These are phyloP conservation scores for Xerocomus brunneocitrinus DNA, from an alignment of 768 basidiomycete species.

Conservation along the genomic window DNA sequence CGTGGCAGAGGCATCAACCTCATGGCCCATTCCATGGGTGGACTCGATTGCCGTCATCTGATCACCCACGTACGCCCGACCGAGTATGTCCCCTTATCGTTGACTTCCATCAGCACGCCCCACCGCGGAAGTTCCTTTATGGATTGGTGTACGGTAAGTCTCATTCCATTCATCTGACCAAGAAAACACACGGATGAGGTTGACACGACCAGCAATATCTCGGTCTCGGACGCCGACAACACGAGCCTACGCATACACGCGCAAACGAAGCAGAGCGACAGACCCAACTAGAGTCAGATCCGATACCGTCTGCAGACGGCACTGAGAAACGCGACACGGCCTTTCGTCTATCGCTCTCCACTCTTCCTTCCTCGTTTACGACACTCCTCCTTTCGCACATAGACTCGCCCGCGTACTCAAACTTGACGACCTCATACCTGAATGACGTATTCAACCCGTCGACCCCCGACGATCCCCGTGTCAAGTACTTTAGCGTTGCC, in stretches of 20 bases:
- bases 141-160: conserved; percentile 91
- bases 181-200: conserved; percentile 12
- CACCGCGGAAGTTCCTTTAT: conserved; percentile 97
- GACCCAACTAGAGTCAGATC: background rate
- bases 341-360: conserved; percentile 49
- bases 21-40: conserved; percentile 97
- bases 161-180: conserved; percentile 1
- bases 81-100: conserved; percentile 79
- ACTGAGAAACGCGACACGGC: conserved; percentile 30
- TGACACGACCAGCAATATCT: conserved; percentile 65
- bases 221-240: conserved; percentile 73
- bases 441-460: conserved; percentile 76
- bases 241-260: conserved; percentile 13
- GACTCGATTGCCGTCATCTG: conserved; percentile 89
- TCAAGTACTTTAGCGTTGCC: conserved; percentile 91
- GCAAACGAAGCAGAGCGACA: background rate
- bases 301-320: background rate
- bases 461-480: conserved; percentile 72
- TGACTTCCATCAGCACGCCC: conserved; percentile 89
- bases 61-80: conserved; percentile 81
- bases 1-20: conserved; percentile 84
- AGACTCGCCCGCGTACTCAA: conserved; percentile 95
- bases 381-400: conserved; percentile 82
- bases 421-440: conserved; percentile 82
- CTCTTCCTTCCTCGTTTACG: conserved; percentile 79